Conservation (phyloP, 192 early-diverging fungal genomes). For the Linnemannia schmuckeri region DNA sequence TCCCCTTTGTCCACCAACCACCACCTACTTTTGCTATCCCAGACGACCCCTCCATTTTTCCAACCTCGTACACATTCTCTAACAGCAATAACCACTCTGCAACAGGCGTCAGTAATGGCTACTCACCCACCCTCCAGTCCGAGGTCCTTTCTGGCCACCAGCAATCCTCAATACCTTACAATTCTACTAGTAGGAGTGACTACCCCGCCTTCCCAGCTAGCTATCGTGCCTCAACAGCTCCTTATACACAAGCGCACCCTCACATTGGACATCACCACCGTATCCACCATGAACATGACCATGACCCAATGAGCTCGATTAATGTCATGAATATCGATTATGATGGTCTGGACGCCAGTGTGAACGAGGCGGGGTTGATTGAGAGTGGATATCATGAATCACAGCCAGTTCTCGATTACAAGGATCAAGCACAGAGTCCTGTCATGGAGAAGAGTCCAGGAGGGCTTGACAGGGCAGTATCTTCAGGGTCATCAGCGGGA, state of each 20-base stretch:
- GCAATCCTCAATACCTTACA: not conserved
- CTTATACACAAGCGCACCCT: not conserved
- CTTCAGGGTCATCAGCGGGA: constrained; percentile 27
- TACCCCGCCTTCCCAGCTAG: not conserved
- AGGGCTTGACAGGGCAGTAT: constrained; percentile 10
- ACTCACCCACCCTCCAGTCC: constrained; percentile 24
- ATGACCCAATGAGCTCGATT: not conserved
- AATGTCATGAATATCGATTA: constrained; percentile 50
- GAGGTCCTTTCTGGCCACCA: constrained; percentile 7
- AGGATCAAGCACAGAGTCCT: not conserved
- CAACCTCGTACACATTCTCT: not conserved
- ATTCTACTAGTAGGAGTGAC: not conserved
- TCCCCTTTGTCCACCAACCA: constrained; percentile 3
- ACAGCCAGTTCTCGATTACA: not conserved
- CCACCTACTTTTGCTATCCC: not conserved
- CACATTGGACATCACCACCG: constrained; percentile 4
- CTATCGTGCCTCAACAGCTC: not conserved
- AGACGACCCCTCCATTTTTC: not conserved
- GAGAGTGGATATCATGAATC: constrained; percentile 12
- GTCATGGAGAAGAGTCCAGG: not conserved
- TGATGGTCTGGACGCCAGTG: constrained; percentile 51
- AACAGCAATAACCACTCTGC: not conserved
- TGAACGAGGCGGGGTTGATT: constrained; percentile 25
- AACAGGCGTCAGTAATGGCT: constrained; percentile 6
- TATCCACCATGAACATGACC: constrained; percentile 19